Evolutionary conservation across 345 rosid genomes (phyloP).

Genomic region (Acer yangbiense): DNA sequence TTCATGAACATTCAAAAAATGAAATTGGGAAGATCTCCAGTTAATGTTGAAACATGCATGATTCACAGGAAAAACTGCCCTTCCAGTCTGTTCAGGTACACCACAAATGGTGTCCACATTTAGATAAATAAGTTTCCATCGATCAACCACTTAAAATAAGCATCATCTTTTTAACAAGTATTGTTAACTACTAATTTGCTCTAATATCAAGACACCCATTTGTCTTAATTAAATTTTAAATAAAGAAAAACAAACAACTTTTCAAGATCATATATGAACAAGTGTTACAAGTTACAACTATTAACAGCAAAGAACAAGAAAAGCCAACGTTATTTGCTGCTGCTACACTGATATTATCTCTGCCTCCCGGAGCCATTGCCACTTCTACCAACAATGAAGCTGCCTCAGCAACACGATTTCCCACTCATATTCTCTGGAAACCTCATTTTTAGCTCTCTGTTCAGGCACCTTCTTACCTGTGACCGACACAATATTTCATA

Average conservation of each 20-base stretch:
- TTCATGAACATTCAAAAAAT: not conserved
- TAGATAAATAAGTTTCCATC: no score
- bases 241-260: no score
- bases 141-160: not conserved
- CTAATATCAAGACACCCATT: no score
- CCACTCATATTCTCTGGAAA: not conserved
- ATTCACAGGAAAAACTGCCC: not conserved
- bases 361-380: conserved; percentile 42
- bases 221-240: no score
- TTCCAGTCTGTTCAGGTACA: no score
- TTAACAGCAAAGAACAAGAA: not conserved
- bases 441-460: conserved; percentile 12
- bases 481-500: conserved; percentile 42
- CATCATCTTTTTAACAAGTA: no score
- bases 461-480: conserved; percentile 21
- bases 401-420: conserved; percentile 20
- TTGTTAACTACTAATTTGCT: no score
- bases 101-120: no score
- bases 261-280: not conserved
- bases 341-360: conserved; percentile 33
- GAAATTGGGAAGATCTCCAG: not conserved
- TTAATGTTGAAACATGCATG: not conserved
- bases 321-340: not conserved
- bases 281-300: no score
- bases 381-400: conserved; percentile 35